Evolutionary conservation across 805 yeast species (phyloP).

Genomic region (Wickerhamiella occidentalis): DNA sequence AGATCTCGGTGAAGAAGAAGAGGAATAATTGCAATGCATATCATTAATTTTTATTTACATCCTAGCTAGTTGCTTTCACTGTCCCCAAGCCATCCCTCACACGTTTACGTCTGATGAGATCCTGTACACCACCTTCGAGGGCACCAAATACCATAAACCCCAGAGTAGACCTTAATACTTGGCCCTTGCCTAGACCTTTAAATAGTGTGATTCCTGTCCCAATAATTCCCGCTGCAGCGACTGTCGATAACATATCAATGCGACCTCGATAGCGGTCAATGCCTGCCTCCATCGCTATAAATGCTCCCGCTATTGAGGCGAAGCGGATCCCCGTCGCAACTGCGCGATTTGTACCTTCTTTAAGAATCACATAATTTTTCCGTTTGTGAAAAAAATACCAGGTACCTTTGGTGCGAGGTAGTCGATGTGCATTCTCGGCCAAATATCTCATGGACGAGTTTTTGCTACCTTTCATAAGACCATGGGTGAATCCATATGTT

Average conservation of each 20-base stretch:
- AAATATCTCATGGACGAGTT: slow-evolving; percentile 46
- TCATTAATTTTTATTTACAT: too few relatives aligned
- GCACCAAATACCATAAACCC: slow-evolving; percentile 51
- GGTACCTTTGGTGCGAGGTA: slow-evolving; percentile 66
- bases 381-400: slow-evolving; percentile 84
- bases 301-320: slow-evolving; percentile 35
- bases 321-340: slow-evolving; percentile 34
- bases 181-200: slow-evolving; percentile 26
- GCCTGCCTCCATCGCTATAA: slow-evolving; percentile 50
- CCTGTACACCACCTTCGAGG: slow-evolving; percentile 54
- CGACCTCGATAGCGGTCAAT: slow-evolving; percentile 43
- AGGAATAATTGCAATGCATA: not conserved
- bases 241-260: slow-evolving; percentile 51
- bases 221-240: slow-evolving; percentile 40
- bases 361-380: slow-evolving; percentile 61
- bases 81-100: slow-evolving; percentile 1
- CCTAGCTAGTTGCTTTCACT: too few relatives aligned
- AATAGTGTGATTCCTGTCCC: slow-evolving; percentile 42
- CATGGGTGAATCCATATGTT: slow-evolving; percentile 30
- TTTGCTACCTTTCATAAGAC: slow-evolving; percentile 49
- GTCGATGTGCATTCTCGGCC: slow-evolving; percentile 71
- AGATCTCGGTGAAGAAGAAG: slow-evolving; percentile 42
- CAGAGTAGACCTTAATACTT: slow-evolving; percentile 26
- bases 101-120: slow-evolving; percentile 41
- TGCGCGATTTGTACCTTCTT: slow-evolving; percentile 42